Conservation (phyloP, 495 filamentous ascomycete genomes). For the Eremomyces bilateralis region DNA sequence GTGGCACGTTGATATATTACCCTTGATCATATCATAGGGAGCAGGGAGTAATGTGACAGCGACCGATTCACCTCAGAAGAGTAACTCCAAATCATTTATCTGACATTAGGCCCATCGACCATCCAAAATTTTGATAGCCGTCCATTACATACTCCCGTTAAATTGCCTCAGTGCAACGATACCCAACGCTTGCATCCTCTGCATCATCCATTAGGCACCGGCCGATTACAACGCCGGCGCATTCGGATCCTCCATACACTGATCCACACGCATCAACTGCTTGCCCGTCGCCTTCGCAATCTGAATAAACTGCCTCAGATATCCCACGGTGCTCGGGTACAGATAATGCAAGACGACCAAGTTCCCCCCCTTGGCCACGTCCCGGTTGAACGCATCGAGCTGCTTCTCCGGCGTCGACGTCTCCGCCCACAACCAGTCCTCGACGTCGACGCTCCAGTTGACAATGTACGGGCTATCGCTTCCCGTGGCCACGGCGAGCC, state of each 20-base stretch:
- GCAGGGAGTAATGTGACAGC: too few species aligned
- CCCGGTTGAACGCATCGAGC: slow-evolving; percentile 48
- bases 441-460: slow-evolving; percentile 55
- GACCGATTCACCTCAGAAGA: too few species aligned
- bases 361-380: slow-evolving; percentile 43
- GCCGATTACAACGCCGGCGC: slow-evolving; percentile 35
- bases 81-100: too few species aligned
- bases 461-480: slow-evolving; percentile 36
- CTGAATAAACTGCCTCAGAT: slow-evolving; percentile 45
- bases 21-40: too few species aligned
- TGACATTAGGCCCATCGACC: too few species aligned
- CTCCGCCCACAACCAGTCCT: slow-evolving; percentile 58
- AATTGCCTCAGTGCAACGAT: too few species aligned
- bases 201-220: too few species aligned
- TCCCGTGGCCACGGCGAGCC: slow-evolving; percentile 25
- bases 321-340: slow-evolving; percentile 41
- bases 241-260: slow-evolving; percentile 51
- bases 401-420: slow-evolving; percentile 47
- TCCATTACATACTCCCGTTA: too few species aligned
- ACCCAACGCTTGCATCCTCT: too few species aligned
- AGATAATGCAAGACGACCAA: slow-evolving; percentile 63
- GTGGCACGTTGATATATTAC: too few species aligned
- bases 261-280: slow-evolving; percentile 55
- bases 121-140: too few species aligned
- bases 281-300: slow-evolving; percentile 44